Evolutionary conservation across 352 stramenopile species (phyloP), one percentile per base, ranked within the genome.

Genomic region (Plasmopara muralis): DNA sequence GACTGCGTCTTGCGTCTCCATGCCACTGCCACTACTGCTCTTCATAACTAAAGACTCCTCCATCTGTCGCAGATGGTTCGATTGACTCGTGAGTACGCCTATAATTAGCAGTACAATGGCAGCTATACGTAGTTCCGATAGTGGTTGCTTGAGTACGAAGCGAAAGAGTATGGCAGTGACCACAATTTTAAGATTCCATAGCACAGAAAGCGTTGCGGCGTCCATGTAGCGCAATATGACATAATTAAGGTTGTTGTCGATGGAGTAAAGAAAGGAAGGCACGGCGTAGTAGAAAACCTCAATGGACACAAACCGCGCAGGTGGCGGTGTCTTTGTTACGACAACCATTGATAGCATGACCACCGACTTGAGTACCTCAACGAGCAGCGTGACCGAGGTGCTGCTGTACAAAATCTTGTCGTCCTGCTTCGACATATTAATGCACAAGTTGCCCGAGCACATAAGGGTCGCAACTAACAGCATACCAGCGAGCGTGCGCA

Each of bases 171-270:
- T 68, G 25, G 83, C 83, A 3, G 83, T 93, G 35, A 81, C 83
- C 47, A 93, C 65, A 62, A 93, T 93, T 64, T 92, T 91, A 66
- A 92, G 70, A 62, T 93, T 93, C 83, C 83, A 93, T 25, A 91
- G 74, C 63, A 93, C 80, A 8, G 83, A 87, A 39, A 93, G 74
- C 54, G 81, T 93, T 29, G 83, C 81, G 0, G 83, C 81, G 62
- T 93, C 83, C 55, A 93, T 74, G 58, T 86, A 92, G 56, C 79
- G 77, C 44, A 93, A 60, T 45, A 93, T 89, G n/a, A 92, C 63
- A 66, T 89, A 93, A 57, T 82, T 87, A 39, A 93, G 75, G 60
- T 93, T 93, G 70, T 92, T 93, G 68, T 93, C 83, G 59, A 93
- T 74, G 62, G 79, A 77, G 61, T 93, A 93, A 28, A 93, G 72